Conservation (phyloP, 805 yeast genomes). For the Tetrapisispora nanseiensis region DNA sequence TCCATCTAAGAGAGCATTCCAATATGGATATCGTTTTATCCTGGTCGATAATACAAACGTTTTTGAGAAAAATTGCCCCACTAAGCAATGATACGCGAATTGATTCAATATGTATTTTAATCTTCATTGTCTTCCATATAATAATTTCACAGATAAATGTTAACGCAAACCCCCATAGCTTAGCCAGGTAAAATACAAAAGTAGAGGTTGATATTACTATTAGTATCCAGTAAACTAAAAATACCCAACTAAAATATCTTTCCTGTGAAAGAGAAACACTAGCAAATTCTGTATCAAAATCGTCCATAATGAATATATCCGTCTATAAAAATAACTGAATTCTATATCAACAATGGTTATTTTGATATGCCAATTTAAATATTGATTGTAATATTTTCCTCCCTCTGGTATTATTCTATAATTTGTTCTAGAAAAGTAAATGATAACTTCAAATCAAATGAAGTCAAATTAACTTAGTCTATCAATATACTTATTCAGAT, state of each 20-base stretch:
- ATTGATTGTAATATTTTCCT: too few relatives aligned
- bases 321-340: too few relatives aligned
- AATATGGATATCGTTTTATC: conserved; percentile 63
- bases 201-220: conserved; percentile 51
- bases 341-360: neutral
- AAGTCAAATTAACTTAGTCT: too few relatives aligned
- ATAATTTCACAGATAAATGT: conserved; percentile 42
- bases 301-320: neutral
- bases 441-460: too few relatives aligned
- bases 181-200: conserved; percentile 65
- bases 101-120: conserved; percentile 60
- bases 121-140: conserved; percentile 53
- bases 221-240: conserved; percentile 74
- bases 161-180: conserved; percentile 54
- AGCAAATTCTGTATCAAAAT: conserved; percentile 16
- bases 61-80: conserved; percentile 72
- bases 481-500: too few relatives aligned
- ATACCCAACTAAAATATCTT: conserved; percentile 52
- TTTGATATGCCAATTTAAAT: too few relatives aligned
- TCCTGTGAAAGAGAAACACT: conserved; percentile 25
- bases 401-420: too few relatives aligned
- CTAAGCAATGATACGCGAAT: conserved; percentile 70
- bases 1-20: conserved; percentile 75
- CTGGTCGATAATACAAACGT: conserved; percentile 61
- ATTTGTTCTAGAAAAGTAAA: too few relatives aligned